Evolutionary conservation across 257 asterid species (phyloP).

Genomic region (Solanum acaule): DNA sequence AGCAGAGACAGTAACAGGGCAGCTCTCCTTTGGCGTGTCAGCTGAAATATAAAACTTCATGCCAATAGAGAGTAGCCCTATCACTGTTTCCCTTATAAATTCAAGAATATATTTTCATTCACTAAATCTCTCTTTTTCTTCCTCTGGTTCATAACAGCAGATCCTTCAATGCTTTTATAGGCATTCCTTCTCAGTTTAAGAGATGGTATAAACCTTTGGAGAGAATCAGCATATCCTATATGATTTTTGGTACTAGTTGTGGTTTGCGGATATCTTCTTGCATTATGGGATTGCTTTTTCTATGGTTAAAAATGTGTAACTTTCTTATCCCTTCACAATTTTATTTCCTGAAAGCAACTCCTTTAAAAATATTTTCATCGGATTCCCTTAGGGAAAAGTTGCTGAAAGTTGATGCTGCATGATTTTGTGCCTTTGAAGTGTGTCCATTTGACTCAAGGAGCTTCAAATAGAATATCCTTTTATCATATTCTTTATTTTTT

Average conservation of each 20-base stretch:
- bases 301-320: neutral
- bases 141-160: no score
- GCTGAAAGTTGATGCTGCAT: neutral
- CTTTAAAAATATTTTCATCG: neutral
- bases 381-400: neutral
- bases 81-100: constrained; percentile 9
- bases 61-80: constrained; percentile 7
- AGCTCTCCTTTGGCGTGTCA: neutral
- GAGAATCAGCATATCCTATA: constrained; percentile 24
- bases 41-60: neutral
- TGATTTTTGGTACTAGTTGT: neutral
- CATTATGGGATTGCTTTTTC: neutral
- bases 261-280: neutral
- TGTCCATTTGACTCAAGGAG: neutral
- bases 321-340: no score
- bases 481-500: constrained; percentile 3
- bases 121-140: no score
- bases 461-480: constrained; percentile 19
- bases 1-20: neutral
- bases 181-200: neutral
- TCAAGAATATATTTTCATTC: no score
- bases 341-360: no score
- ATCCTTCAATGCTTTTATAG: no score
- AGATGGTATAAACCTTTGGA: constrained; percentile 23
- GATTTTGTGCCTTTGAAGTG: neutral